Conservation (phyloP, 352 stramenopile species). For the Globisporangium barbulae region DNA sequence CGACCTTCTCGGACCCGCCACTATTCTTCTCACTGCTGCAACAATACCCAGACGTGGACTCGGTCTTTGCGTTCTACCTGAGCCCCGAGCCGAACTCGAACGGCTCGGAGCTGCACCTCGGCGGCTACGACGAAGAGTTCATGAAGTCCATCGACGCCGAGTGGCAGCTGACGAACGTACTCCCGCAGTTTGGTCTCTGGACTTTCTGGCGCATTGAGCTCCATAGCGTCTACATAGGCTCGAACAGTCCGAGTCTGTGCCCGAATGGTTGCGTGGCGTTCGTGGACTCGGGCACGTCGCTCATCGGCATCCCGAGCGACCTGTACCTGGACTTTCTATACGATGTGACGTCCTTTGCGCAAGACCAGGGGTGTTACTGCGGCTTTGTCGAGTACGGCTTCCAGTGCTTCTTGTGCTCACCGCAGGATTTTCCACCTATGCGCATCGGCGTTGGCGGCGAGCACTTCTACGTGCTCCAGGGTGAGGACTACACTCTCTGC, state of each 20-base stretch:
- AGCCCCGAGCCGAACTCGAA: slow-evolving; percentile 82
- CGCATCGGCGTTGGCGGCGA: slow-evolving; percentile 56
- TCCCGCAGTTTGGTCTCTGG: slow-evolving; percentile 77
- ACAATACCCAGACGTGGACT: slow-evolving; percentile 60
- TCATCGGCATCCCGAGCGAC: slow-evolving; percentile 91
- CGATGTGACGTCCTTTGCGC: slow-evolving; percentile 55
- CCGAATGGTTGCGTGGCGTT: slow-evolving; percentile 83
- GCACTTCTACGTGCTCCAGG: slow-evolving; percentile 68
- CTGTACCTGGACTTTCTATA: slow-evolving; percentile 76
- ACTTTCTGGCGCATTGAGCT: slow-evolving; percentile 81
- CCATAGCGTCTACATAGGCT: slow-evolving; percentile 57
- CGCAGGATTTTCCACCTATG: slow-evolving; percentile 59
- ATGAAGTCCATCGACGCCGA: slow-evolving; percentile 44
- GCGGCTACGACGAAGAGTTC: slow-evolving; percentile 55
- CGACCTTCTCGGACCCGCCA: slow-evolving; percentile 69
- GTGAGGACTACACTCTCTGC: slow-evolving; percentile 73
- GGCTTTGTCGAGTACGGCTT: slow-evolving; percentile 79
- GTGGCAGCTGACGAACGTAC: slow-evolving; percentile 71
- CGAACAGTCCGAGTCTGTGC: slow-evolving; percentile 38
- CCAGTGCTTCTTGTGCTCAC: slow-evolving; percentile 75
- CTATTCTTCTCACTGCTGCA: slow-evolving; percentile 64
- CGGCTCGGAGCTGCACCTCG: slow-evolving; percentile 72
- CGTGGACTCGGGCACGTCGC: slow-evolving; percentile 96
- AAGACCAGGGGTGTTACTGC: slow-evolving; percentile 69
- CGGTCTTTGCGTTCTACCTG: slow-evolving; percentile 96